Base-by-base conservation (phyloP, 2,329 filamentous ascomycete genomes). In the Cladophialophora psammophila region DNA sequence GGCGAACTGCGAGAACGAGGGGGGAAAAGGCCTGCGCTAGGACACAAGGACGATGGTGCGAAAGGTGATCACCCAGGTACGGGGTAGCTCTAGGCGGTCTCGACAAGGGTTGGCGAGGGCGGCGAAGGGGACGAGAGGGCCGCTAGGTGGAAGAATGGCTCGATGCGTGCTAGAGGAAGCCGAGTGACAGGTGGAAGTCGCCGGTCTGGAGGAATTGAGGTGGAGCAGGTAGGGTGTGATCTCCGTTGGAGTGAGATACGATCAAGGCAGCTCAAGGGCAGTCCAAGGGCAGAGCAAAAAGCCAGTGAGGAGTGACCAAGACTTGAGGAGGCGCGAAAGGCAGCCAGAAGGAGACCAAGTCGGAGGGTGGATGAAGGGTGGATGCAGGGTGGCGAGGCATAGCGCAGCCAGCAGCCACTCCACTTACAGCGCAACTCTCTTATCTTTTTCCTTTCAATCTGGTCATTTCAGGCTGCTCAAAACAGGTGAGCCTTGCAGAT, bases 371-470 rank as follows among this genome's bases (percentile, higher is more conserved):
- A 38, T 8, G 54, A 31, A 6, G 32, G 35, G 55, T 26, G 26
- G 26, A 26, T 26, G 26, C 26, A 26, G 26, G 26, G 26, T 60
- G 58, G 60, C 60, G 45, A 62, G 35, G 54, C 48, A 55, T 31
- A 35, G 45, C 26, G 60, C 45, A 62, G 60, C 31, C 38, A 55
- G 31, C 38, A 50, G 36, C 35, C 34, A 42, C 48, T 61, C 63
- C 63, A 65, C 57, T 60, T 35, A 42, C 36, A 57, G 40, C 63
- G 40, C 59, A 42, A 53, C 64, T 35, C 64, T 65, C 48, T 60
- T 65, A 65, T 65, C 57, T 60, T 7, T 61, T 48, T 3, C 6
- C n/a, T 12, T 32, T 12, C 20, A 10, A 10, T 1, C n/a, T 53
- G 12, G 7, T 26, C 34, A 32, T 5, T 31, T 20, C 55, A 58